These are phyloP conservation scores for Acrocalymma vagum DNA, from an alignment of 2,329 filamentous ascomycete genomes.

Conservation along the genomic window DNA sequence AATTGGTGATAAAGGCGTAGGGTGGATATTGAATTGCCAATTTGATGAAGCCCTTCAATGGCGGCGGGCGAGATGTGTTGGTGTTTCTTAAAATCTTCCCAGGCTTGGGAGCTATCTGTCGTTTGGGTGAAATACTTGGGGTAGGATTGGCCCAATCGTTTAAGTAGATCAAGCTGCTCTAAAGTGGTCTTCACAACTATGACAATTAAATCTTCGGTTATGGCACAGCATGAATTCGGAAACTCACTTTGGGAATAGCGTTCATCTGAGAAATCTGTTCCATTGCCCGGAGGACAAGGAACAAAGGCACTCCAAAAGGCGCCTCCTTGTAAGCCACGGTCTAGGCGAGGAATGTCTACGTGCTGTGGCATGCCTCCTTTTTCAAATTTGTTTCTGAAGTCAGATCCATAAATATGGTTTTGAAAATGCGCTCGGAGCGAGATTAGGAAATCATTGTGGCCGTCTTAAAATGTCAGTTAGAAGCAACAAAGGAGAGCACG, in stretches of 20 bases:
- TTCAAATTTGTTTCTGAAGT: slow-evolving; percentile 79
- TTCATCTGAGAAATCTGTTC: slow-evolving; percentile 75
- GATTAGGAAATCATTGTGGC: slow-evolving; percentile 88
- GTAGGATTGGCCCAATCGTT: slow-evolving; percentile 69
- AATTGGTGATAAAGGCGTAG: slow-evolving; percentile 78
- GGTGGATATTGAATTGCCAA: slow-evolving; percentile 82
- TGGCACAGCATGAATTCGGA: neutral
- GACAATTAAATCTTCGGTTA: slow-evolving; percentile 12
- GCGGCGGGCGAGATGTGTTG: slow-evolving; percentile 44
- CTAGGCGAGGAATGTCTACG: slow-evolving; percentile 80
- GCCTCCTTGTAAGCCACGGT: slow-evolving; percentile 76
- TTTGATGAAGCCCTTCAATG: slow-evolving; percentile 81
- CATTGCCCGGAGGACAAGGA: slow-evolving; percentile 73
- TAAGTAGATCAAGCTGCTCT: slow-evolving; percentile 78
- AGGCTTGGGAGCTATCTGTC: slow-evolving; percentile 67
- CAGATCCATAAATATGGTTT: slow-evolving; percentile 79
- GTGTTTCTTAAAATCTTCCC: slow-evolving; percentile 58
- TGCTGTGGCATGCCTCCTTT: slow-evolving; percentile 73
- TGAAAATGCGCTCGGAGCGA: slow-evolving; percentile 71
- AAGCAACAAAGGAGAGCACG: neutral
- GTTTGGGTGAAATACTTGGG: slow-evolving; percentile 74
- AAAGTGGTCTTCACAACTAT: slow-evolving; percentile 72
- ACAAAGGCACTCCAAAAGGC: slow-evolving; percentile 94
- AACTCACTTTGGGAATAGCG: slow-evolving; percentile 72
- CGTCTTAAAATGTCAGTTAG: slow-evolving; percentile 65